A percentile compares a stretch with the other conserved stretches of the same genome.
These are phyloP conservation scores for Tricholoma saponaceum DNA, from an alignment of 768 basidiomycete species.

Conservation along the genomic window DNA sequence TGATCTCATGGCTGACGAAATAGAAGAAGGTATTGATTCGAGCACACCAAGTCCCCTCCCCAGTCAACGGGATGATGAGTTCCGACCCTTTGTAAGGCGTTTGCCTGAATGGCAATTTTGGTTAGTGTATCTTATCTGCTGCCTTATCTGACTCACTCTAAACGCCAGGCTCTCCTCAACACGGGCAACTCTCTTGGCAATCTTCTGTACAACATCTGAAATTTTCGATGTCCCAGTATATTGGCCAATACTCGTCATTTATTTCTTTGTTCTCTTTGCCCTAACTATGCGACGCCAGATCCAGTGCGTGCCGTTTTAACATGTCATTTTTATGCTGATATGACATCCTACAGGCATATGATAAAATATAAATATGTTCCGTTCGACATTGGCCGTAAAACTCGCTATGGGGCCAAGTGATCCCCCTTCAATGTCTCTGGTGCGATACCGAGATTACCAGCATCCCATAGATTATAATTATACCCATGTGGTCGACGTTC, in stretches of 20 bases:
- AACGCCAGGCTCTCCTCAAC: conserved; percentile 80
- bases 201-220: conserved; percentile 77
- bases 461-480: background rate
- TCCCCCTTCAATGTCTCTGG: background rate
- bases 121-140: conserved; percentile 34
- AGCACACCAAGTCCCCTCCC: conserved; percentile 51
- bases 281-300: conserved; percentile 96
- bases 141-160: conserved; percentile 1
- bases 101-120: conserved; percentile 98
- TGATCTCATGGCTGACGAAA: conserved; percentile 90
- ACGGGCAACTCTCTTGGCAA: conserved; percentile 77
- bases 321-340: conserved; percentile 3
- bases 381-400: conserved; percentile 93
- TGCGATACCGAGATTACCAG: background rate
- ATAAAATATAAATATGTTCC: conserved; percentile 98
- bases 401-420: conserved; percentile 63
- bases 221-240: conserved; percentile 96
- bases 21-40: conserved; percentile 86
- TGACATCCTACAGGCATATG: conserved; percentile 73
- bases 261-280: conserved; percentile 93
- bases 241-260: conserved; percentile 97
- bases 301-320: conserved; percentile 54
- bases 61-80: conserved; percentile 83
- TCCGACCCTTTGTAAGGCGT: conserved; percentile 92
- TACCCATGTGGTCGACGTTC: background rate